Conservation (phyloP, 1,139 yeast species). For the Torulaspora pretoriensis region DNA sequence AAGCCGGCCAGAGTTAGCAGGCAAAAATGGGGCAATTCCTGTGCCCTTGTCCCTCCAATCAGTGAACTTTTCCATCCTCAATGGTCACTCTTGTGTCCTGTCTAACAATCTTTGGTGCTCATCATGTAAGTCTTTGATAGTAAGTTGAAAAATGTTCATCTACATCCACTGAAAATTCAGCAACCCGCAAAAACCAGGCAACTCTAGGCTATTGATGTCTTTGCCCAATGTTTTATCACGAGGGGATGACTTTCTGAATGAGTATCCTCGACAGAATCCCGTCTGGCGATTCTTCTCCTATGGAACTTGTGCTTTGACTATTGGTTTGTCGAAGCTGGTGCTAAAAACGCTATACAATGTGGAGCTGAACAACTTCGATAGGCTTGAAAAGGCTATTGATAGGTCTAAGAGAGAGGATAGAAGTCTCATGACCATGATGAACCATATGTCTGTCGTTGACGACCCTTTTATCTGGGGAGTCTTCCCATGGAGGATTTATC, state of each 20-base stretch:
- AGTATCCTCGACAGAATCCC: slow-evolving; percentile 54
- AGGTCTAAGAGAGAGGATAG: slow-evolving; percentile 64
- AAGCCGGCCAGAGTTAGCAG: slow-evolving; percentile 34
- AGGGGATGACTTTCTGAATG: slow-evolving; percentile 68
- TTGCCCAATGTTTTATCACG: slow-evolving; percentile 64
- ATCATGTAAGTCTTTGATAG: neutral
- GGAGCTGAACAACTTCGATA: slow-evolving; percentile 55
- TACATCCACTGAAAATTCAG: neutral
- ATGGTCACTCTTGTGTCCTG: neutral
- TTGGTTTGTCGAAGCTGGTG: slow-evolving; percentile 60
- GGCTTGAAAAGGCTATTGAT: slow-evolving; percentile 57
- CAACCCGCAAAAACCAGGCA: neutral
- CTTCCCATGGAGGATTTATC: slow-evolving; percentile 66
- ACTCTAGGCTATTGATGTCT: slow-evolving; percentile 47
- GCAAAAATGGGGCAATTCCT: slow-evolving; percentile 77
- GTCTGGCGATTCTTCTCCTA: slow-evolving; percentile 69
- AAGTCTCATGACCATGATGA: slow-evolving; percentile 83
- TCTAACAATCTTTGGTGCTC: neutral
- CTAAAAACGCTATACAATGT: slow-evolving; percentile 61
- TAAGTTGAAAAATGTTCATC: neutral
- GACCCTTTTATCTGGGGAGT: slow-evolving; percentile 91
- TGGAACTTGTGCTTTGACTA: slow-evolving; percentile 64
- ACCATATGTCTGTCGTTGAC: slow-evolving; percentile 91
- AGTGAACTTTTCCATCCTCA: slow-evolving; percentile 64
- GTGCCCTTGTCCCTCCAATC: slow-evolving; percentile 76